Evolutionary conservation across 2,329 filamentous ascomycete species (phyloP).

Genomic region (Apiospora aurea): DNA sequence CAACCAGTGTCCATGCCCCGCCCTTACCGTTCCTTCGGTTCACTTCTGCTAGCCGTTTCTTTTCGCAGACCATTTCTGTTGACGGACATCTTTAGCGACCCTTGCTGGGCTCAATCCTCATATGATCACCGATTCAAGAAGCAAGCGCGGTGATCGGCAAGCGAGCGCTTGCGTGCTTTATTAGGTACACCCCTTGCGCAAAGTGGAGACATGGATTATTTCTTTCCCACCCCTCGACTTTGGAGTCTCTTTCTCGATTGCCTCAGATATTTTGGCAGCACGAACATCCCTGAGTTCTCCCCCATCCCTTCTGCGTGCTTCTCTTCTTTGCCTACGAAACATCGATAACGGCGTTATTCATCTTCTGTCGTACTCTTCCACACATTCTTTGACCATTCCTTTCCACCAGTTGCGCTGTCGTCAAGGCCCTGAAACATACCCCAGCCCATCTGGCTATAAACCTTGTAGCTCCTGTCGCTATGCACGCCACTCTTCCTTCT

Average conservation of each 20-base stretch:
- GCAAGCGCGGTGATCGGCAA: conserved; percentile 2
- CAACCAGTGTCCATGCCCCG: background rate
- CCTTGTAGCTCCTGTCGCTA: conserved; percentile 5
- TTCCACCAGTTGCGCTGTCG: background rate
- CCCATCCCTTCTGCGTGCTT: background rate
- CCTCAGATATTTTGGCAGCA: conserved; percentile 5
- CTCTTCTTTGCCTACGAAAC: background rate
- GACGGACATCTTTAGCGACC: conserved; percentile 1
- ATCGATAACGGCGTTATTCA: conserved; percentile 9
- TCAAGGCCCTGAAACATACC: background rate
- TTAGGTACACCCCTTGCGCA: conserved; percentile 7
- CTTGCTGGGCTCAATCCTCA: conserved; percentile 5
- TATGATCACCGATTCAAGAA: conserved; percentile 8
- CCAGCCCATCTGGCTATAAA: conserved; percentile 15
- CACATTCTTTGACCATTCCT: conserved; percentile 1
- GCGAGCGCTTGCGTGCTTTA: conserved; percentile 4
- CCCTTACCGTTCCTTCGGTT: conserved; percentile 9
- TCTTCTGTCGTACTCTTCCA: background rate
- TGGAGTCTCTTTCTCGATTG: conserved; percentile 6
- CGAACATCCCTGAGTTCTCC: background rate
- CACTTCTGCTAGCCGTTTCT: background rate
- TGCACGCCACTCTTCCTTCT: background rate
- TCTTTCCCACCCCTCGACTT: conserved; percentile 9
- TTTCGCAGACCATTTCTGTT: conserved; percentile 1
- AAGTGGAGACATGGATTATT: background rate